These are phyloP conservation scores for Gentiana straminea DNA, from an alignment of 257 asterid genomes.

Conservation along the genomic window DNA sequence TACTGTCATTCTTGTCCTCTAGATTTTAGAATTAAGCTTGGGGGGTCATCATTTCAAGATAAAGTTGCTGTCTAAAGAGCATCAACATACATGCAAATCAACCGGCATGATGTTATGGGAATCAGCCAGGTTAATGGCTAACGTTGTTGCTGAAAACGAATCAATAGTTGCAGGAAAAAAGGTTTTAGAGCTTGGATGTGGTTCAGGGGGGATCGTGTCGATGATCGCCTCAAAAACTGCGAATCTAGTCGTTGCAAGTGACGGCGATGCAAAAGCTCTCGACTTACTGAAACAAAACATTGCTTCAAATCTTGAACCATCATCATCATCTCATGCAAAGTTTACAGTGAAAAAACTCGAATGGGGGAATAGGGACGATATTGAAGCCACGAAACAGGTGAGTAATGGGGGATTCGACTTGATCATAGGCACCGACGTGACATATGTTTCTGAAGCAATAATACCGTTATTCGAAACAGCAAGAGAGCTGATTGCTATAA, in stretches of 20 bases:
- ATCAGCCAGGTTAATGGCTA: constrained; percentile 82
- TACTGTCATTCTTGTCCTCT: not conserved
- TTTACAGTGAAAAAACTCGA: constrained; percentile 36
- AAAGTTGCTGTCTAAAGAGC: constrained; percentile 60
- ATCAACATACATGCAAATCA: constrained; percentile 87
- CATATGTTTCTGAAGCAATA: constrained; percentile 54
- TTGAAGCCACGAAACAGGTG: constrained; percentile 32
- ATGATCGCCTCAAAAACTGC: constrained; percentile 70
- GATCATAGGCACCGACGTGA: constrained; percentile 82
- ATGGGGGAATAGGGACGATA: constrained; percentile 71
- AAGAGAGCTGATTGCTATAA: constrained; percentile 37
- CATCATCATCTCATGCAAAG: constrained; percentile 21
- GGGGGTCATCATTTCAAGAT: constrained; percentile 54
- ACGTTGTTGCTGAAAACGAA: constrained; percentile 55
- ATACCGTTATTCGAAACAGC: constrained; percentile 71
- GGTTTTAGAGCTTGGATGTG: constrained; percentile 83
- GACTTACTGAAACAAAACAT: constrained; percentile 51
- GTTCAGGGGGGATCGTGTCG: constrained; percentile 80
- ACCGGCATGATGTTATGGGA: constrained; percentile 99
- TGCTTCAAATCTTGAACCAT: constrained; percentile 37
- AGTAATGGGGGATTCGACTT: constrained; percentile 57
- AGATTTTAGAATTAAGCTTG: constrained; percentile 47
- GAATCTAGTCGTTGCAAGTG: constrained; percentile 70
- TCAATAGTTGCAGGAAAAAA: constrained; percentile 46
- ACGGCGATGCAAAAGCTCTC: constrained; percentile 72